Conservation (phyloP, 495 filamentous ascomycete species). For the Symbiotaphrina buchneri region DNA sequence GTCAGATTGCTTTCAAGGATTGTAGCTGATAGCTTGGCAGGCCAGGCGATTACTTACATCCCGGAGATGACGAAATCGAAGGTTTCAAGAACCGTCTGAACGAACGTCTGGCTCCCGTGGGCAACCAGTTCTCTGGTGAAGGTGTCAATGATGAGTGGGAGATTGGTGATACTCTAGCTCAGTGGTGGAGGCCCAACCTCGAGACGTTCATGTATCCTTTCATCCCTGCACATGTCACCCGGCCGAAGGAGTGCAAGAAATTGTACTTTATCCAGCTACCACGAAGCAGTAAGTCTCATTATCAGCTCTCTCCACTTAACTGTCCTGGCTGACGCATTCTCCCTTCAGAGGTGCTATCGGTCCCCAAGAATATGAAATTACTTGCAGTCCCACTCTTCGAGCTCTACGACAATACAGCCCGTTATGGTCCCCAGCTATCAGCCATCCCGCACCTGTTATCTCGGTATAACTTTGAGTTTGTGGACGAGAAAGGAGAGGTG, state of each 20-base stretch:
- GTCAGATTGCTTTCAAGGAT: background rate
- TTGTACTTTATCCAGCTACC: conserved; percentile 91
- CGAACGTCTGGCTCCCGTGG: conserved; percentile 78
- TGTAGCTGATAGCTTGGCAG: too few species aligned
- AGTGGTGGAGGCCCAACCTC: conserved; percentile 98
- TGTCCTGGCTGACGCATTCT: conserved; percentile 1
- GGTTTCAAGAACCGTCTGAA: conserved; percentile 87
- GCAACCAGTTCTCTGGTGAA: conserved; percentile 66
- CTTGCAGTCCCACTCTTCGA: conserved; percentile 93
- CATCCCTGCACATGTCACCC: conserved; percentile 79
- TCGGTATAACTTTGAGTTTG: conserved; percentile 91
- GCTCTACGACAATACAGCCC: conserved; percentile 85
- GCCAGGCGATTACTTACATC: conserved; percentile 85
- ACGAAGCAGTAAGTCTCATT: conserved; percentile 46
- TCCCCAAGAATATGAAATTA: conserved; percentile 99
- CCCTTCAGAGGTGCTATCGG: conserved; percentile 65
- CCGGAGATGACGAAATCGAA: conserved; percentile 72
- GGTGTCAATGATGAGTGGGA: conserved; percentile 81
- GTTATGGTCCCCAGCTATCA: conserved; percentile 88
- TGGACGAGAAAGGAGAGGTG: conserved; percentile 84
- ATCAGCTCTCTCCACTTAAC: background rate
- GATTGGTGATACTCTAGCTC: conserved; percentile 79
- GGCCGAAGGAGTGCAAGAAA: conserved; percentile 99
- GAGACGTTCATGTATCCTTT: conserved; percentile 99
- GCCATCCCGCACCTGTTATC: conserved; percentile 88